phyloP scores from a whole-genome alignment of 805 yeast species.

The Komagataella phaffii region DNA sequence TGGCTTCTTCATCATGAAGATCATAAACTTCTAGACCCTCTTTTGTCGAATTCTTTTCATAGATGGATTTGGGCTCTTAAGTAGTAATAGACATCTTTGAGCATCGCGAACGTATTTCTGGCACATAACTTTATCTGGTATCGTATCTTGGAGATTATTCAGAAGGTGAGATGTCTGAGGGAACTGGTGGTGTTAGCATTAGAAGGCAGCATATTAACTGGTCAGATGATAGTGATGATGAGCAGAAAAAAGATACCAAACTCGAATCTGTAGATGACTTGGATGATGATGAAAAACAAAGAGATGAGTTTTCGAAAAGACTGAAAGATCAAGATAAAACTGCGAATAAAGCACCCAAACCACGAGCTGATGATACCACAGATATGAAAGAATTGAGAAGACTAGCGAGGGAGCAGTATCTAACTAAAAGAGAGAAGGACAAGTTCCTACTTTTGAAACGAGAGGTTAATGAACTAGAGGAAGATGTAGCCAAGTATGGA shows the following conservation, averaged over 20 bases:
- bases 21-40: conserved; percentile 31
- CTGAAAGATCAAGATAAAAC: background rate
- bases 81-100: background rate
- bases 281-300: background rate
- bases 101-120: background rate
- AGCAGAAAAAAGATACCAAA: background rate
- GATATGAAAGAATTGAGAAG: conserved; percentile 21
- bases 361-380: background rate
- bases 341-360: background rate
- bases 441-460: conserved; percentile 26
- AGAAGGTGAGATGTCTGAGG: background rate
- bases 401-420: conserved; percentile 35
- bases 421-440: conserved; percentile 33
- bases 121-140: too few species aligned
- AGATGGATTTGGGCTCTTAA: background rate
- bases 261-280: background rate
- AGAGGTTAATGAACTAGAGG: conserved; percentile 36
- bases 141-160: background rate
- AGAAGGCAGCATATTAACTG: background rate
- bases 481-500: conserved; percentile 34
- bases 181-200: background rate
- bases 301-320: background rate
- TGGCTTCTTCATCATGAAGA: conserved; percentile 63
- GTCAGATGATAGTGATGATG: conserved; percentile 1
- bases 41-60: background rate